Conservation (phyloP, 148 eudicot species). For the Hydrangea macrophylla region DNA sequence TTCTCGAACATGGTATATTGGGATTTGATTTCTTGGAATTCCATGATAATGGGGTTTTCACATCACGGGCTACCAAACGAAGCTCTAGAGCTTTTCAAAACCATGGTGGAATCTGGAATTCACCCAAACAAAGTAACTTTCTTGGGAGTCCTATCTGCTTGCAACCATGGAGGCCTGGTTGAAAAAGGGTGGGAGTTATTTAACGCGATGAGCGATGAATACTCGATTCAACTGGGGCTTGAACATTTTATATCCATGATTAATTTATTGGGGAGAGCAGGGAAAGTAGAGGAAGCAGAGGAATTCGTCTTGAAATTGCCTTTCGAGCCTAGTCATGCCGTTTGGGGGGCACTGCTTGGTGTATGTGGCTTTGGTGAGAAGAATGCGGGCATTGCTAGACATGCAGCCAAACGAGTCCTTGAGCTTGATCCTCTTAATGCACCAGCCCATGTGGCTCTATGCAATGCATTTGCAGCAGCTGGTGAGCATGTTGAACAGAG, state of each 20-base stretch:
- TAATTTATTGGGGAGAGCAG: constrained; percentile 40
- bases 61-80: constrained; percentile 32
- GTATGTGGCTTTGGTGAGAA: constrained; percentile 39
- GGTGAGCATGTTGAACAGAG: constrained; percentile 25
- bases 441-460: constrained; percentile 28
- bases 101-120: constrained; percentile 20
- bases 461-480: constrained; percentile 32
- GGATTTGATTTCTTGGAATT: constrained; percentile 44
- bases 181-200: constrained; percentile 27
- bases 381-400: constrained; percentile 23
- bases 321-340: constrained; percentile 22
- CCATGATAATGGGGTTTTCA: constrained; percentile 46
- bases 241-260: constrained; percentile 37
- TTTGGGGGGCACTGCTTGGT: constrained; percentile 44
- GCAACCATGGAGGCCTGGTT: constrained; percentile 38
- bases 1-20: constrained; percentile 30
- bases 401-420: constrained; percentile 21
- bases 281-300: constrained; percentile 39
- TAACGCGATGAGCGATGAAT: constrained; percentile 26
- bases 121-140: constrained; percentile 37
- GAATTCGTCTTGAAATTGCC: constrained; percentile 33
- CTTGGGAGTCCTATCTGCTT: constrained; percentile 35
- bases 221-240: constrained; percentile 23
- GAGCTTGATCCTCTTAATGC: constrained; percentile 36
- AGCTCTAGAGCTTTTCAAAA: constrained; percentile 30